Evolutionary conservation across 108 stramenopile genomes (phyloP).

Genomic region (Conticribra guillardii): DNA sequence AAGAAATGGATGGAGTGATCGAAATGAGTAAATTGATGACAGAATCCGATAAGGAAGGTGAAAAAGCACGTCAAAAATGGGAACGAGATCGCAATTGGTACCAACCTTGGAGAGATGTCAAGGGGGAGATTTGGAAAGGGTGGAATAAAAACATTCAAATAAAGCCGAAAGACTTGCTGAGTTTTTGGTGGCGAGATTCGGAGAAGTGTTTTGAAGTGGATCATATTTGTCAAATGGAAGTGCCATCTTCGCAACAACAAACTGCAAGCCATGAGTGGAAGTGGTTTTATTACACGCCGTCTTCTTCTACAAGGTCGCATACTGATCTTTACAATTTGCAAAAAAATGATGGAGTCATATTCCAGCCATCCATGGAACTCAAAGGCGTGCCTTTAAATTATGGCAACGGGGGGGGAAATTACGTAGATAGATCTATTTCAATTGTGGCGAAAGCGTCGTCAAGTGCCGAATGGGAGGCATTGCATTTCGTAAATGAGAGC

Average conservation of each 20-base stretch:
- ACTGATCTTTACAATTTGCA: background rate
- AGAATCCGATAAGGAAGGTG: background rate
- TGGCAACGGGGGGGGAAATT: constrained; percentile 21
- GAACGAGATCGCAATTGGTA: background rate
- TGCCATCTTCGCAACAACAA: background rate
- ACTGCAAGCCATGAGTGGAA: background rate
- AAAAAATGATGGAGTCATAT: background rate
- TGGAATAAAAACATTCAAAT: background rate
- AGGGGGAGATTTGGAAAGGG: background rate
- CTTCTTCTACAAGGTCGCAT: background rate
- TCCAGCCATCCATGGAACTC: constrained; percentile 48
- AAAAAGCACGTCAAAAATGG: background rate
- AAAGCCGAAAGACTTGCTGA: background rate
- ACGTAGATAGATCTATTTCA: constrained; percentile 23
- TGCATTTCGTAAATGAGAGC: no score
- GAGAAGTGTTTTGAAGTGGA: constrained; percentile 28
- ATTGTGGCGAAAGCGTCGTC: constrained; percentile 28
- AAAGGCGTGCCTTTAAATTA: constrained; percentile 34
- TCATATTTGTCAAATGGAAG: constrained; percentile 38
- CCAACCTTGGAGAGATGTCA: background rate
- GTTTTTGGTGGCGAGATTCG: constrained; percentile 40
- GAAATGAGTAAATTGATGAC: background rate
- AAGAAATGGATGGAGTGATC: background rate
- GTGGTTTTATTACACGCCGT: constrained; percentile 39
- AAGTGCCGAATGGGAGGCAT: no score